Conservation (phyloP, 148 eudicot genomes). For the Silene conica region DNA sequence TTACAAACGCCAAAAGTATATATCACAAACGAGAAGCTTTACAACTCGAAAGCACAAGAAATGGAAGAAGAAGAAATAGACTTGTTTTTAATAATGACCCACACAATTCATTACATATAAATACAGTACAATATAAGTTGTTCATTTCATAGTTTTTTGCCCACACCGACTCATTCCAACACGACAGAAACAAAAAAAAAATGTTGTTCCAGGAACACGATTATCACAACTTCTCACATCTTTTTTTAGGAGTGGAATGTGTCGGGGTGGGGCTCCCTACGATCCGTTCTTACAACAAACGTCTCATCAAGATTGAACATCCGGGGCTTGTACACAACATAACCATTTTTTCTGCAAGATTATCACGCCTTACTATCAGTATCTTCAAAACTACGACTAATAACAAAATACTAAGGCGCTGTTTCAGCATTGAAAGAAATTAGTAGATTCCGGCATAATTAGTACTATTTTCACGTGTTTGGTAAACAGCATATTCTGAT, state of each 20-base stretch:
- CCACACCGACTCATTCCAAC: constrained; percentile 53
- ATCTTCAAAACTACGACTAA: not conserved
- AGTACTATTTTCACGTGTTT: too few species aligned
- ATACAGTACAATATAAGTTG: constrained; percentile 41
- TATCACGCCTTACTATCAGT: not conserved
- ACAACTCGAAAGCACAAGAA: constrained; percentile 31
- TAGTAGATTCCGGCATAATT: too few species aligned
- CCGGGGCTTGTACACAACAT: constrained; percentile 67
- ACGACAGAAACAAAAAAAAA: constrained; percentile 40
- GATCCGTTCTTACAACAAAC: constrained; percentile 21
- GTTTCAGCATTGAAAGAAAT: too few species aligned
- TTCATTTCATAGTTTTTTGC: constrained; percentile 31
- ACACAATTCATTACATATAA: constrained; percentile 40
- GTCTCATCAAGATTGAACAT: constrained; percentile 54
- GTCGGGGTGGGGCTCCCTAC: constrained; percentile 35
- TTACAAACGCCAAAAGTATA: constrained; percentile 21
- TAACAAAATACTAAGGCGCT: not conserved
- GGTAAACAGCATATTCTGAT: too few species aligned
- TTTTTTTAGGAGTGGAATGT: constrained; percentile 29
- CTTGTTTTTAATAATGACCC: constrained; percentile 33
- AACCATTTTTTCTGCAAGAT: constrained; percentile 75
- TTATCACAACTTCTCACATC: constrained; percentile 35
- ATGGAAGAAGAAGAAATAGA: constrained; percentile 26
- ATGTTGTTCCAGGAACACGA: constrained; percentile 30
- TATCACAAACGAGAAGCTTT: constrained; percentile 30